Evolutionary conservation across 352 stramenopile genomes (phyloP).

Genomic region (Pythium periplocum): DNA sequence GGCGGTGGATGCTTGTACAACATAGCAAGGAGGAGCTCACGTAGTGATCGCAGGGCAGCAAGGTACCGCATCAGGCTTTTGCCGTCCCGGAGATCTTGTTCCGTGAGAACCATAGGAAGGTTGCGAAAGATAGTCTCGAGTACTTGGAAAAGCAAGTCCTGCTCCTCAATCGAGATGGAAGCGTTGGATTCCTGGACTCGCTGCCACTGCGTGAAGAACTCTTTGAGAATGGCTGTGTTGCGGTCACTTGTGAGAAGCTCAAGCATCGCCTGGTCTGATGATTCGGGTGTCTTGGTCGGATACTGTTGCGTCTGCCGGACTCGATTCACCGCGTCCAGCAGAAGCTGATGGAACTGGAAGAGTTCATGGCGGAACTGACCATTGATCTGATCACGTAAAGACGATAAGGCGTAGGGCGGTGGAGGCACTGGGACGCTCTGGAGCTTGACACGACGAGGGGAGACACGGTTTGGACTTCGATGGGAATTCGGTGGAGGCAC

Average conservation of each 20-base stretch:
- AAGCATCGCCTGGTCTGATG: constrained; percentile 17
- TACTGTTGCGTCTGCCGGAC: constrained; percentile 6
- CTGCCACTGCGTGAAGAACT: constrained; percentile 60
- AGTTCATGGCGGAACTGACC: constrained; percentile 53
- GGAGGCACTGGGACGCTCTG: constrained; percentile 16
- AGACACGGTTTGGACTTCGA: constrained; percentile 1
- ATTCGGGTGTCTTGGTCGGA: neutral
- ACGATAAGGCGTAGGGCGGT: constrained; percentile 12
- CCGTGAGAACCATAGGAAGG: constrained; percentile 44
- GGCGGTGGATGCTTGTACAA: constrained; percentile 33
- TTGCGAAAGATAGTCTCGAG: constrained; percentile 63
- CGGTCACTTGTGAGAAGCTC: constrained; percentile 66
- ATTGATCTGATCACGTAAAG: constrained; percentile 31
- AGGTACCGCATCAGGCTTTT: constrained; percentile 55
- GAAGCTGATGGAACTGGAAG: constrained; percentile 64
- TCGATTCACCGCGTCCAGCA: constrained; percentile 32
- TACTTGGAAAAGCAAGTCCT: constrained; percentile 42
- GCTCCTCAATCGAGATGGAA: constrained; percentile 11
- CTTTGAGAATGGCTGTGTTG: constrained; percentile 45
- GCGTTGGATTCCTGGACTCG: neutral
- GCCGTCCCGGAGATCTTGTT: constrained; percentile 32
- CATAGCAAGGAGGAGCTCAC: constrained; percentile 38
- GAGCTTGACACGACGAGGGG: constrained; percentile 26
- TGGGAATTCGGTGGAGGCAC: too few relatives aligned
- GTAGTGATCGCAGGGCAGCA: constrained; percentile 46